phyloP scores from a whole-genome alignment of 2,329 filamentous ascomycete species.

The Podosphaera fusca region DNA sequence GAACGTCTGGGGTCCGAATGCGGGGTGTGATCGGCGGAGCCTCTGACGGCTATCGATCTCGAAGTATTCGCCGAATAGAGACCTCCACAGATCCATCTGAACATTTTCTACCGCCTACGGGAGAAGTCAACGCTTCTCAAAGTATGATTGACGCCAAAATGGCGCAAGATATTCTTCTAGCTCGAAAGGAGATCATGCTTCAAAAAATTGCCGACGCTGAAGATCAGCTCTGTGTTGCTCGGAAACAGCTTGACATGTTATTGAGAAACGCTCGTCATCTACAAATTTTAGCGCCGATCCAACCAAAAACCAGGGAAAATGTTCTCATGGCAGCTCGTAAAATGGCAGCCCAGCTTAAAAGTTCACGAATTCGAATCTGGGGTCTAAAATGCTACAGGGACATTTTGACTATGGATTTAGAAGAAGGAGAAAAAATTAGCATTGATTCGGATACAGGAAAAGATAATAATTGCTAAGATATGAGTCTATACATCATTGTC shows the following conservation, averaged over 20 bases:
- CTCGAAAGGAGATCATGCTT: slow-evolving; percentile 60
- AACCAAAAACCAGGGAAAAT: slow-evolving; percentile 70
- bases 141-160: slow-evolving; percentile 60
- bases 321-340: slow-evolving; percentile 66
- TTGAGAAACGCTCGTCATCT: slow-evolving; percentile 79
- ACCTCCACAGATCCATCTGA: slow-evolving; percentile 24
- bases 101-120: slow-evolving; percentile 44
- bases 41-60: slow-evolving; percentile 59
- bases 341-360: slow-evolving; percentile 73
- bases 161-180: slow-evolving; percentile 64
- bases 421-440: slow-evolving; percentile 36
- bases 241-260: slow-evolving; percentile 62
- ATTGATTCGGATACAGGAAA: too few species aligned
- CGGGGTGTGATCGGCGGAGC: slow-evolving; percentile 64
- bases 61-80: slow-evolving; percentile 49
- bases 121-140: slow-evolving; percentile 50
- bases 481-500: too few species aligned
- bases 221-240: slow-evolving; percentile 46
- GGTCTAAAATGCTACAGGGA: slow-evolving; percentile 75
- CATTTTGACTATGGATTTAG: slow-evolving; percentile 63
- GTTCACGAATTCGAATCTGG: slow-evolving; percentile 89
- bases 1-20: slow-evolving; percentile 76
- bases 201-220: slow-evolving; percentile 67
- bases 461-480: too few species aligned
- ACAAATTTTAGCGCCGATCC: slow-evolving; percentile 69